Evolutionary conservation across 345 rosid genomes (phyloP).

Genomic region (Firmiana major): DNA sequence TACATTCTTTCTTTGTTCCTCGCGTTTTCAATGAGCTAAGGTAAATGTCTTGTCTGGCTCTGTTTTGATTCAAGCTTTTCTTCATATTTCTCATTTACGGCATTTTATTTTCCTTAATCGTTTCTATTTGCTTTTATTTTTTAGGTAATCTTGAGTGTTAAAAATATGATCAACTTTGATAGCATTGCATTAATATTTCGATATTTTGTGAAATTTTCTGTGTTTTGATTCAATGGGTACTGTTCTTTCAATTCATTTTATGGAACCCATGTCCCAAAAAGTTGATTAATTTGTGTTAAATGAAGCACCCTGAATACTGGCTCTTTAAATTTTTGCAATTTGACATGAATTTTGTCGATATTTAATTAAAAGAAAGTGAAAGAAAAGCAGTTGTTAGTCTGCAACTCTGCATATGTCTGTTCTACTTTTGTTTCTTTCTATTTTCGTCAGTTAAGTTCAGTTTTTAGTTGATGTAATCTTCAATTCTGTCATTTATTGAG

Average conservation of each 20-base stretch:
- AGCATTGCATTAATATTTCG: not conserved
- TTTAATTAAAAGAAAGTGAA: not conserved
- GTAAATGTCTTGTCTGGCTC: not conserved
- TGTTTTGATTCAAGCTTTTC: not conserved
- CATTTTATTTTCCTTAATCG: not conserved
- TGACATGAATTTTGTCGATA: not conserved
- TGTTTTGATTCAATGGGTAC: not conserved
- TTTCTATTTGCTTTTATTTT: not conserved
- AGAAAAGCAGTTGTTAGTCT: not conserved
- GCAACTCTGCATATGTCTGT: not conserved
- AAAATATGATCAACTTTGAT: not conserved
- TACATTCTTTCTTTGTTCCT: not conserved
- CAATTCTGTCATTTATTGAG: not conserved
- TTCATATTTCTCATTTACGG: not conserved
- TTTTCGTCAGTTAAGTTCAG: too few species aligned
- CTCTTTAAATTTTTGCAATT: not conserved
- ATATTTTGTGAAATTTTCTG: not conserved
- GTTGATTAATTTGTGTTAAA: constrained; percentile 7
- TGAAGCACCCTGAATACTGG: not conserved
- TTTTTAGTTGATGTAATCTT: not conserved
- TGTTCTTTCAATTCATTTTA: not conserved
- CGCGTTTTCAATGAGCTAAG: constrained; percentile 5
- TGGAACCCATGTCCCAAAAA: not conserved
- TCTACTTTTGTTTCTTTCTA: not conserved
- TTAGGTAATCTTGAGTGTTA: not conserved